These are phyloP conservation scores for Aethionema arabicum DNA, from an alignment of 345 rosid species.

Conservation along the genomic window DNA sequence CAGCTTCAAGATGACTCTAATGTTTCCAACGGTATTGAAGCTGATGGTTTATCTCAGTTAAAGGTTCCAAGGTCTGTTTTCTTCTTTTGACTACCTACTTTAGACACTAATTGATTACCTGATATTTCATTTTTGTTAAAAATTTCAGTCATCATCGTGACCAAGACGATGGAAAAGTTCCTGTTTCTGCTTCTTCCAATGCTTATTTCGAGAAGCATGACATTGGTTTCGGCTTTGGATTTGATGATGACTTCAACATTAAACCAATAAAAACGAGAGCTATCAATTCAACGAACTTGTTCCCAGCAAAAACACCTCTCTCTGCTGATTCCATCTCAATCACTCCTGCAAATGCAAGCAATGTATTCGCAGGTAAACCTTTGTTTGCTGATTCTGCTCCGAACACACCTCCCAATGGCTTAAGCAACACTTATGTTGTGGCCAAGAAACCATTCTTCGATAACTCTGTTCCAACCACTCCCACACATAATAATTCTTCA, in stretches of 20 bases:
- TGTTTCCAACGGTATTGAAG: slow-evolving; percentile 42
- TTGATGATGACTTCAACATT: slow-evolving; percentile 65
- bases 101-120: no score
- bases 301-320: slow-evolving; percentile 44
- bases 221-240: slow-evolving; percentile 42
- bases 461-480: background rate
- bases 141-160: slow-evolving; percentile 60
- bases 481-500: background rate
- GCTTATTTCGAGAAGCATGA: slow-evolving; percentile 53
- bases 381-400: slow-evolving; percentile 44
- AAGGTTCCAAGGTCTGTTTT: slow-evolving; percentile 48
- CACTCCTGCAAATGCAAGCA: slow-evolving; percentile 38
- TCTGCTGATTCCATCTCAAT: slow-evolving; percentile 60
- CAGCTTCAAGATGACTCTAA: slow-evolving; percentile 51
- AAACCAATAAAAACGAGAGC: slow-evolving; percentile 75
- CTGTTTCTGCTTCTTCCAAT: slow-evolving; percentile 51
- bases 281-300: slow-evolving; percentile 36
- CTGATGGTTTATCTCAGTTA: slow-evolving; percentile 52
- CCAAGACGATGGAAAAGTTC: slow-evolving; percentile 48
- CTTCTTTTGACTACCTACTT: background rate
- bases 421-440: background rate
- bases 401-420: slow-evolving; percentile 48
- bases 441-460: slow-evolving; percentile 21
- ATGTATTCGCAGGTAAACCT: background rate
- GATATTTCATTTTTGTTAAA: background rate